Base-by-base conservation (phyloP, 1,139 yeast species). In the Pneumocystis sp. region DNA sequence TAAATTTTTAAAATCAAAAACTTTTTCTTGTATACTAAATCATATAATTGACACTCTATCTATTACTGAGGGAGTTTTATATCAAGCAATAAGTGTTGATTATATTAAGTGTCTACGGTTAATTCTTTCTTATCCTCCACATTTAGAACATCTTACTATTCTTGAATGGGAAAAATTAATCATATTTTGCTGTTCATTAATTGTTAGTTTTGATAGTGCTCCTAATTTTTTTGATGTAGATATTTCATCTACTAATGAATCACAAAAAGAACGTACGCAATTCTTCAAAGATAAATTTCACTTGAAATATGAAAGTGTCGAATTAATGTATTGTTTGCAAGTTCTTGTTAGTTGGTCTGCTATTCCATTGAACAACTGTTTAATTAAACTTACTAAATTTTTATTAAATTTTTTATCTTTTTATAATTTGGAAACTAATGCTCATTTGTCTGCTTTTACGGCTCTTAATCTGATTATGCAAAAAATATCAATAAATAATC, bases 61-160 rank as follows among this genome's bases (percentile, higher is more conserved):
- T 19, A 29, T 35, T n/a, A 12, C 44, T 34, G 57, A 42, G 19
- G 64, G 39, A 10, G 39, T 57, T 12, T 61, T 65, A 15, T 44
- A 50, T 25, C 61, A 42, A 15, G 61, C 67, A 31, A 8, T 65
- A 29, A 56, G 65, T 25, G 45, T 21, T 31, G 61, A 60, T 3
- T 65, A 65, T 37, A 29, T 64, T n/a, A 64, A 62, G 29, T 37
- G 44, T 37, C 50, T 65, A 35, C 44, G 45, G 31, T 42, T 15
- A 25, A 56, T 65, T n/a, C 29, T 61, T 56, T 29, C 59, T 15
- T 25, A 31, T 39, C 19, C 57, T 19, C 31, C 40, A 17, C 67
- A 65, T 64, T 31, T 61, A 39, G 66, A 61, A n/a, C 65, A 65
- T 45, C 39, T 64, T 31, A 62, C 35, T 44, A 40, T 61, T 8